These are phyloP conservation scores for Talaromyces amestolkiae DNA, from an alignment of 2,329 filamentous ascomycete genomes.

Conservation along the genomic window DNA sequence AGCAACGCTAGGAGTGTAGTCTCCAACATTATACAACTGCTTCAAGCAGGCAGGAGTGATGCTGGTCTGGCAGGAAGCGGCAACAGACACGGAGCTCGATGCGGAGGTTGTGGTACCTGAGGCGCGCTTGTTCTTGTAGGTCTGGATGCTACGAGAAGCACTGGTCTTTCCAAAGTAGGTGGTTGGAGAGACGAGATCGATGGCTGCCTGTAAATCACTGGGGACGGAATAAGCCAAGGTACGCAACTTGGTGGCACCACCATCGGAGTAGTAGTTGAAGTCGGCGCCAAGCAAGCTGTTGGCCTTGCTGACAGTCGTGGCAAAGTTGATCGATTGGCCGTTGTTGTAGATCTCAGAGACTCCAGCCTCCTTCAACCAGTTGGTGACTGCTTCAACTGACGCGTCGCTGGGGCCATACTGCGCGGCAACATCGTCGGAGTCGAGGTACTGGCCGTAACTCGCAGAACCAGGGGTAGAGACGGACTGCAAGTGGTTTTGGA, in stretches of 20 bases:
- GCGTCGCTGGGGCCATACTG: slow-evolving; percentile 42
- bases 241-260: slow-evolving; percentile 43
- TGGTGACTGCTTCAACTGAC: slow-evolving; percentile 32
- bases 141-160: slow-evolving; percentile 9
- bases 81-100: slow-evolving; percentile 21
- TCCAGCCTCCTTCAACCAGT: slow-evolving; percentile 46
- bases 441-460: slow-evolving; percentile 52
- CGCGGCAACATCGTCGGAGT: slow-evolving; percentile 42
- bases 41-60: slow-evolving; percentile 52
- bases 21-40: slow-evolving; percentile 49
- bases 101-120: neutral
- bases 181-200: slow-evolving; percentile 53
- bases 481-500: slow-evolving; percentile 40
- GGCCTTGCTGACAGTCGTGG: slow-evolving; percentile 39
- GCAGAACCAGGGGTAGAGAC: slow-evolving; percentile 49
- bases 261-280: slow-evolving; percentile 48
- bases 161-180: slow-evolving; percentile 48
- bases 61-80: slow-evolving; percentile 30
- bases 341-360: slow-evolving; percentile 39
- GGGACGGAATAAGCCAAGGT: slow-evolving; percentile 44
- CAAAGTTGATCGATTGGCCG: slow-evolving; percentile 45
- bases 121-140: slow-evolving; percentile 16
- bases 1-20: slow-evolving; percentile 45
- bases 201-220: slow-evolving; percentile 36
- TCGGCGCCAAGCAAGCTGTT: slow-evolving; percentile 50